These are phyloP conservation scores for Ophiostoma fasciatum DNA, from an alignment of 2,329 filamentous ascomycete species.

Conservation along the genomic window DNA sequence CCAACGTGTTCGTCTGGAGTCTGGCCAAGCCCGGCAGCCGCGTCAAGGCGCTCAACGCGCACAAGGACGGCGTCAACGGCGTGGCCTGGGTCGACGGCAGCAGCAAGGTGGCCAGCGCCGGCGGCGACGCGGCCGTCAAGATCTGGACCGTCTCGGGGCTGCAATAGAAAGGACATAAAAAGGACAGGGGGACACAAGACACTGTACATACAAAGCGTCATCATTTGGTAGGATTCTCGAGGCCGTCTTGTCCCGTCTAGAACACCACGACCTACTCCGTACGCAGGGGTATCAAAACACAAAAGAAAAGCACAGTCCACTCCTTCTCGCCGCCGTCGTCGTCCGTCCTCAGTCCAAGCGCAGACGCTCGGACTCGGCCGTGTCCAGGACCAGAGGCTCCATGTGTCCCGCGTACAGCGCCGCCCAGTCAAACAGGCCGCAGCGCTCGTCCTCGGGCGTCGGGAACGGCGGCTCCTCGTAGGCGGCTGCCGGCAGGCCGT, in stretches of 20 bases:
- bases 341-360: slow-evolving; percentile 9
- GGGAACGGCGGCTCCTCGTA: slow-evolving; percentile 17
- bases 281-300: no score
- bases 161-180: slow-evolving; percentile 19
- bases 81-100: slow-evolving; percentile 59
- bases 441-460: slow-evolving; percentile 14
- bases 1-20: slow-evolving; percentile 87
- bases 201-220: no score
- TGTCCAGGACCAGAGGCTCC: neutral
- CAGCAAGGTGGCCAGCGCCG: slow-evolving; percentile 58
- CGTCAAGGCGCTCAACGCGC: slow-evolving; percentile 72
- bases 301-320: neutral
- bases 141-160: slow-evolving; percentile 58
- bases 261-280: no score
- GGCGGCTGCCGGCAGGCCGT: slow-evolving; percentile 9
- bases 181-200: no score
- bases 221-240: no score
- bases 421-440: slow-evolving; percentile 21
- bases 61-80: slow-evolving; percentile 90
- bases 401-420: slow-evolving; percentile 5
- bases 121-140: slow-evolving; percentile 83
- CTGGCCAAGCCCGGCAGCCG: slow-evolving; percentile 68
- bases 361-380: neutral
- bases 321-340: no score
- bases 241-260: no score